phyloP scores from a whole-genome alignment of 306 rosid genomes.

The Psophocarpus tetragonolobus region DNA sequence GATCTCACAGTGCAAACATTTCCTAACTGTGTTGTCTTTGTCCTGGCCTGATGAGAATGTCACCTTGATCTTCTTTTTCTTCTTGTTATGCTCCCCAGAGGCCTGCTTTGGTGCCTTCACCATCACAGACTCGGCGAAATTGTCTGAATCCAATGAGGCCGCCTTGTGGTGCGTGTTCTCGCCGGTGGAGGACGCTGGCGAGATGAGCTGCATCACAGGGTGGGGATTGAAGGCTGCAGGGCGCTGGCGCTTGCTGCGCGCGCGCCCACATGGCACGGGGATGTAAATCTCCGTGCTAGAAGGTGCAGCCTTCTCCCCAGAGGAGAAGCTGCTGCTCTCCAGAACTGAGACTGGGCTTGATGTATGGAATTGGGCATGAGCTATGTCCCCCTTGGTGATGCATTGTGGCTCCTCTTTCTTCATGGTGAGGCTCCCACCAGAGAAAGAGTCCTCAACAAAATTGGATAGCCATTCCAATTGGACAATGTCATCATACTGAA shows the following conservation, averaged over 20 bases:
- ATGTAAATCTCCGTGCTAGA: conserved; percentile 44
- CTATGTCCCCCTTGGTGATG: not conserved
- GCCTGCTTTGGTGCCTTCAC: conserved; percentile 21
- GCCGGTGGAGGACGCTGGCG: conserved; percentile 64
- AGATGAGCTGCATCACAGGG: conserved; percentile 53
- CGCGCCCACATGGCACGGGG: conserved; percentile 38
- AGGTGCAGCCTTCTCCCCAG: conserved; percentile 41
- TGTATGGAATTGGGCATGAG: conserved; percentile 56
- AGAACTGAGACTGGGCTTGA: conserved; percentile 75
- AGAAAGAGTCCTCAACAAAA: conserved; percentile 65
- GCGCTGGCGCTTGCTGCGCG: conserved; percentile 61
- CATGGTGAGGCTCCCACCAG: conserved; percentile 66
- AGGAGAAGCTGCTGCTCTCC: conserved; percentile 64
- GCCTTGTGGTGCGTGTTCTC: conserved; percentile 41
- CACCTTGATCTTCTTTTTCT: conserved; percentile 48
- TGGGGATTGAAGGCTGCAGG: conserved; percentile 68
- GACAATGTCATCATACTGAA: conserved; percentile 71
- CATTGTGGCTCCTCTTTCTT: conserved; percentile 44
- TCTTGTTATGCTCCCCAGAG: conserved; percentile 39
- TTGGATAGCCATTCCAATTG: conserved; percentile 73
- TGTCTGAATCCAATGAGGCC: conserved; percentile 54
- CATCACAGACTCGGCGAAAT: conserved; percentile 53
- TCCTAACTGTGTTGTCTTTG: conserved; percentile 39
- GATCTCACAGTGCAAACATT: conserved; percentile 61
- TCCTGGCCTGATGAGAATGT: conserved; percentile 39